Evolutionary conservation across 73 alveolate species (phyloP).

Genomic region (Paramecium octaurelia): DNA sequence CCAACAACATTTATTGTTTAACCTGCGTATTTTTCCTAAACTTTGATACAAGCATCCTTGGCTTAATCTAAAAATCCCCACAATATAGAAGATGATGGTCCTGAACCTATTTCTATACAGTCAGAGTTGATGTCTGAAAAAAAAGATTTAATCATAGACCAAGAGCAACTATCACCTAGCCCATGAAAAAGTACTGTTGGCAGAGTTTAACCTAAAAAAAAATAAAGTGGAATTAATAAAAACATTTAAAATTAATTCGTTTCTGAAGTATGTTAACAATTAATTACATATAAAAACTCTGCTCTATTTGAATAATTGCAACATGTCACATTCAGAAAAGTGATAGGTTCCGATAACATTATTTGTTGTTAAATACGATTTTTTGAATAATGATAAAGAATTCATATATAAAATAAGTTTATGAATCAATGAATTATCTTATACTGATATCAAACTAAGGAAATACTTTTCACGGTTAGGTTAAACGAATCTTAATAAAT

Average conservation of each 20-base stretch:
- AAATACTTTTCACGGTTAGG: background rate
- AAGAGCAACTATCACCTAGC: background rate
- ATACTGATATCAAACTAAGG: background rate
- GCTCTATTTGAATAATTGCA: background rate
- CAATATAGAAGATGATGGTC: slow-evolving; percentile 70
- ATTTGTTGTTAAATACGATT: background rate
- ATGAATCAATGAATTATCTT: background rate
- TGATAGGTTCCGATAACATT: background rate
- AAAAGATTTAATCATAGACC: background rate
- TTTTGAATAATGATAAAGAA: background rate
- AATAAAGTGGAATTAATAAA: background rate
- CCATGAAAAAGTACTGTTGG: slow-evolving; percentile 32
- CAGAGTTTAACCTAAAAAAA: background rate
- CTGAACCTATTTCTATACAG: slow-evolving; percentile 86
- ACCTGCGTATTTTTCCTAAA: slow-evolving; percentile 68
- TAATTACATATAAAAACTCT: background rate
- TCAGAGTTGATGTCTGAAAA: slow-evolving; percentile 62
- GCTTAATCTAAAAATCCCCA: slow-evolving; percentile 79
- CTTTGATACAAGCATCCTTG: slow-evolving; percentile 78
- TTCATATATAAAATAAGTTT: background rate
- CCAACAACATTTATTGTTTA: slow-evolving; percentile 82
- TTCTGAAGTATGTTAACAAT: background rate
- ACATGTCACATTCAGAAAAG: background rate
- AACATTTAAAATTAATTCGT: background rate
- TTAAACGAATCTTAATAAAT: too few relatives aligned